Base-by-base conservation (phyloP, 1,284 basidiomycete genomes). In the Caloboletus firmus region DNA sequence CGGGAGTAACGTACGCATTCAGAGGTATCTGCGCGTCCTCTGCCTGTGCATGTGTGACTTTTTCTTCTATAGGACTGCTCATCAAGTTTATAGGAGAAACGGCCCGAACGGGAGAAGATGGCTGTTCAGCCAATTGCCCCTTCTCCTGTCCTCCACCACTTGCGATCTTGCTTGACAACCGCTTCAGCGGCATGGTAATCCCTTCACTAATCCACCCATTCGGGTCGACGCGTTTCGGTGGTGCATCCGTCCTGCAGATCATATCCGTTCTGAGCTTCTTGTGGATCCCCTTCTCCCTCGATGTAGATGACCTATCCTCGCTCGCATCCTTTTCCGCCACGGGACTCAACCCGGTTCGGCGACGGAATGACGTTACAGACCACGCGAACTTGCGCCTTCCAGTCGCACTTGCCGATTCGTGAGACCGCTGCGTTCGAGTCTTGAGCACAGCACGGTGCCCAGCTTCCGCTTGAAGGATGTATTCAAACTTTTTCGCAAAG, bases 241-340 rank as follows among this genome's bases (percentile, higher is more conserved):
- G 85, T 47, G 83, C 84, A 52, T 92, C 87, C 72, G 92, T 82
- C 36, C 93, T 78, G 39, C 86, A 83, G 62, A 96, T 95, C 93
- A 95, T 95, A 57, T 91, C 86, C 32, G 87, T 78, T 39, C 81
- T 75, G n/a, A 95, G 60, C 49, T 72, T 78, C 37, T 64, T 67
- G 3, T 65, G 54, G 0, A 17, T 41, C n/a, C 59, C 64, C 36
- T 62, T 65, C n/a, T 56, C 66, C 50, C 54, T 60, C 1, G 55
- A 43, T n/a, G 56, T 49, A 8, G 42, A 54, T 22, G 57, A 55
- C 36, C 56, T 55, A 22, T 64, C 62, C 5, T 62, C 59, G 30
- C 48, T 60, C 20, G 56, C 10, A 36, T 61, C 61, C 45, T 62
- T 66, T 49, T 68, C 71, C 26, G 43, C 45, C 5, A 64, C 65